Percentiles rank a stretch among this genome's conserved stretches.
Evolutionary conservation across 306 rosid genomes (phyloP).

Genomic region (Prinsepia uniflora): DNA sequence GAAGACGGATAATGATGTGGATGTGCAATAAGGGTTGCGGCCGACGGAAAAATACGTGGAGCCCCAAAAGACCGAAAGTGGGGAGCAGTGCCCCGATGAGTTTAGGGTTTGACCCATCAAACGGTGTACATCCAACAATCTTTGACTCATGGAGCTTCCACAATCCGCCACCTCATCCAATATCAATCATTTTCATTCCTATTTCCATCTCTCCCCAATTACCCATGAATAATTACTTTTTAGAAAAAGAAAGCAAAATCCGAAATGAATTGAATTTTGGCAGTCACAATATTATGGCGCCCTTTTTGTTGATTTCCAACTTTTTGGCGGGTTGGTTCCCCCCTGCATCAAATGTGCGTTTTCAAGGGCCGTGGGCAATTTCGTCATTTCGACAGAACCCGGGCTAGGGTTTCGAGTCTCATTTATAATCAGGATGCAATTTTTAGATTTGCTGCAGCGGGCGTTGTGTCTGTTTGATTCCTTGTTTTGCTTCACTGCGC

Average conservation of each 20-base stretch:
- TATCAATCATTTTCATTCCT: neutral
- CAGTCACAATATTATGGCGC: conserved; percentile 30
- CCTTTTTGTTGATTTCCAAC: conserved; percentile 37
- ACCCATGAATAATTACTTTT: neutral
- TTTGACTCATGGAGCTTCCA: too few species aligned
- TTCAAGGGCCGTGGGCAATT: conserved; percentile 28
- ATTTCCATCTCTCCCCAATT: neutral
- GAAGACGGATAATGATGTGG: too few species aligned
- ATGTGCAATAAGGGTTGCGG: too few species aligned
- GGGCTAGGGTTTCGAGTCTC: conserved; percentile 75
- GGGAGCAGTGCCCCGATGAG: too few species aligned
- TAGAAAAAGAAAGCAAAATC: neutral
- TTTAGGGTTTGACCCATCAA: too few species aligned
- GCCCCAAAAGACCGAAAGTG: too few species aligned
- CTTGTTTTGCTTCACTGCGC: conserved; percentile 7
- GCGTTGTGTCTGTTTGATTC: conserved; percentile 46
- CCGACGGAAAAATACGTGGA: too few species aligned
- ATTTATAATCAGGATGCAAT: conserved; percentile 45
- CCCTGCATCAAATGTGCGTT: neutral
- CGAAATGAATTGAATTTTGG: neutral
- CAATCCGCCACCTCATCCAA: neutral
- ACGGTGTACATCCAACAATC: too few species aligned
- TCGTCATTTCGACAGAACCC: conserved; percentile 19
- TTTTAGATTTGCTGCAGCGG: conserved; percentile 67
- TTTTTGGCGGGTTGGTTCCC: conserved; percentile 52